Conservation (phyloP, 148 eudicot genomes). For the Chenopodium formosanum region DNA sequence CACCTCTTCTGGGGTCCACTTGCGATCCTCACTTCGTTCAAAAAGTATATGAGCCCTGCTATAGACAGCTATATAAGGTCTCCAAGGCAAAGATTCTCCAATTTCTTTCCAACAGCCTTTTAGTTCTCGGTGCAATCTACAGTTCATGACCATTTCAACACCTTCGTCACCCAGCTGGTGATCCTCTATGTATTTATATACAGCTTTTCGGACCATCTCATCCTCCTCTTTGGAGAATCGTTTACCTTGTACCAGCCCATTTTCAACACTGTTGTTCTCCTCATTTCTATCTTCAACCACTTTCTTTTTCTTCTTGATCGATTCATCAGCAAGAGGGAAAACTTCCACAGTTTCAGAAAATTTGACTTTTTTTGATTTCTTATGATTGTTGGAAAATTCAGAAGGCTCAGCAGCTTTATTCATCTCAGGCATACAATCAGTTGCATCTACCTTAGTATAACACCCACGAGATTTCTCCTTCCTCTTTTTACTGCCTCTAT, state of each 20-base stretch:
- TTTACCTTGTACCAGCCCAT: conserved; percentile 35
- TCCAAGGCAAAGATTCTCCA: conserved; percentile 30
- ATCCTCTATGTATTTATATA: conserved; percentile 32
- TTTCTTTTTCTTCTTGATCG: conserved; percentile 8
- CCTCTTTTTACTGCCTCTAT: background rate
- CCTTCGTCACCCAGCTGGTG: conserved; percentile 38
- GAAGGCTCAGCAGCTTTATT: conserved; percentile 10
- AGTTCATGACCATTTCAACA: conserved; percentile 37
- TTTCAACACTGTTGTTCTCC: background rate
- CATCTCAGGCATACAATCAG: background rate
- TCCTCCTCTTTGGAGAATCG: conserved; percentile 46
- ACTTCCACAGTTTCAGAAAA: conserved; percentile 32
- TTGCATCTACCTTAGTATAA: background rate
- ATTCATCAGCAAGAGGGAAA: conserved; percentile 20
- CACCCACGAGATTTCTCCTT: conserved; percentile 1
- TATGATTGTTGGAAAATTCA: background rate
- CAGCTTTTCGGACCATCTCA: conserved; percentile 36
- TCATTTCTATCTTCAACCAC: background rate
- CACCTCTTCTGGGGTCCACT: conserved; percentile 38
- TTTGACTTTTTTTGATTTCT: conserved; percentile 31
- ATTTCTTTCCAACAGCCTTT: conserved; percentile 41
- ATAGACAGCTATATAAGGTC: conserved; percentile 30
- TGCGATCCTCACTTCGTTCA: conserved; percentile 33
- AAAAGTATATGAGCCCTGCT: conserved; percentile 34
- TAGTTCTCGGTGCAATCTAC: conserved; percentile 22